phyloP scores from a whole-genome alignment of 306 rosid species.

The Ormosia semicastrata region DNA sequence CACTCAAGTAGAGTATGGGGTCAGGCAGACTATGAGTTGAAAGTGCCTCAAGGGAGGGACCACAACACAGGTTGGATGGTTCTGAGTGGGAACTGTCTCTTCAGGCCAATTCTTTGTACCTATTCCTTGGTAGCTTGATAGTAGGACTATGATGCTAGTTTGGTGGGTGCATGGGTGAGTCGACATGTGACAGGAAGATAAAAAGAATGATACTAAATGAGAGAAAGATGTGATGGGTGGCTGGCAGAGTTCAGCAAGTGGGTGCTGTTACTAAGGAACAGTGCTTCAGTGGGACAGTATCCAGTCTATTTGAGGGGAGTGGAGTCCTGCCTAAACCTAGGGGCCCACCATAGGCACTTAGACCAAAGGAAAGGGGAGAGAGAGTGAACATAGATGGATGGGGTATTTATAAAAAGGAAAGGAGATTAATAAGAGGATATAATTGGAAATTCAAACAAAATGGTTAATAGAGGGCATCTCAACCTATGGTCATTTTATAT shows the following conservation, averaged over 20 bases:
- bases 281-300: slow-evolving; percentile 25
- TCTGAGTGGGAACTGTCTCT: slow-evolving; percentile 12
- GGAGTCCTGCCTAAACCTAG: slow-evolving; percentile 7
- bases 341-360: slow-evolving; percentile 13
- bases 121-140: slow-evolving; percentile 11
- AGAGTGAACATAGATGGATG: slow-evolving; percentile 6
- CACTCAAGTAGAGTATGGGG: not conserved
- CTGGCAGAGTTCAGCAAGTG: slow-evolving; percentile 4
- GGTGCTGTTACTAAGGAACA: slow-evolving; percentile 14
- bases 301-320: slow-evolving; percentile 1
- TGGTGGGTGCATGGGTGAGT: slow-evolving; percentile 25
- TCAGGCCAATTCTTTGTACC: not conserved
- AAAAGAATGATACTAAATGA: slow-evolving; percentile 27
- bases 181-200: slow-evolving; percentile 27
- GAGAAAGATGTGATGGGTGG: slow-evolving; percentile 31
- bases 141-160: not conserved
- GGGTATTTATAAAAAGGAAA: not conserved
- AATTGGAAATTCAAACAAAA: slow-evolving; percentile 12
- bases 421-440: not conserved
- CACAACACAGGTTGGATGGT: not conserved
- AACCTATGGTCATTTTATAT: slow-evolving; percentile 16
- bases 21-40: not conserved
- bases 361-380: slow-evolving; percentile 19
- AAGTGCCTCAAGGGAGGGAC: not conserved
- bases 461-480: slow-evolving; percentile 9